These are phyloP conservation scores for Zhuliangozyma blackwelliae DNA, from an alignment of 1,139 yeast species.

Conservation along the genomic window DNA sequence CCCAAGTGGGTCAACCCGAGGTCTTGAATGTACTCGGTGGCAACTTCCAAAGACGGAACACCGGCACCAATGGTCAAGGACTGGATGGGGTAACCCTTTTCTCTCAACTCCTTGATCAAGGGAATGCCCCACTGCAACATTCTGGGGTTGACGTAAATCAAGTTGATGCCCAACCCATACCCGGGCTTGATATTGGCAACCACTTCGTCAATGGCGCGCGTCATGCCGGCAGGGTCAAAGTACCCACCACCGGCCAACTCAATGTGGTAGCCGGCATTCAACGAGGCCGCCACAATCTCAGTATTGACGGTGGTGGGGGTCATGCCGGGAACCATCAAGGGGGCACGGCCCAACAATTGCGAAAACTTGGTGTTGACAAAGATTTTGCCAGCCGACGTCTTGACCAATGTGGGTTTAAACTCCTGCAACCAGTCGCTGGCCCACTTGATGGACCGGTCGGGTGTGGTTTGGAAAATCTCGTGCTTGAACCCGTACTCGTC, in stretches of 20 bases:
- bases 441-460: slow-evolving; percentile 58
- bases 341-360: slow-evolving; percentile 89
- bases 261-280: slow-evolving; percentile 94
- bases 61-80: slow-evolving; percentile 98
- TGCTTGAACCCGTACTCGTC: slow-evolving; percentile 94
- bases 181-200: slow-evolving; percentile 70
- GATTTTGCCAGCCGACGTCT: slow-evolving; percentile 65
- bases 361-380: slow-evolving; percentile 94
- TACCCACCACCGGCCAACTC: slow-evolving; percentile 99
- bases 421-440: slow-evolving; percentile 91
- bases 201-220: slow-evolving; percentile 70
- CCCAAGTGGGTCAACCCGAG: slow-evolving; percentile 92
- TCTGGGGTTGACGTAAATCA: slow-evolving; percentile 93
- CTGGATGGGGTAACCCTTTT: slow-evolving; percentile 91
- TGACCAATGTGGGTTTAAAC: slow-evolving; percentile 79
- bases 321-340: slow-evolving; percentile 98
- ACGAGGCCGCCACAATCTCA: slow-evolving; percentile 86
- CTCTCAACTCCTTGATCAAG: slow-evolving; percentile 81
- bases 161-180: slow-evolving; percentile 83
- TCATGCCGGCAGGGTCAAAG: slow-evolving; percentile 67
- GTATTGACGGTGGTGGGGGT: slow-evolving; percentile 97
- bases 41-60: slow-evolving; percentile 97
- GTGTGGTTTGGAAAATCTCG: slow-evolving; percentile 76
- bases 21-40: slow-evolving; percentile 89
- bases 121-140: slow-evolving; percentile 99